A percentile compares a stretch with the other conserved stretches of the same genome.
These are phyloP conservation scores for Bolboschoenoplectus hybrid DNA, from an alignment of 202 grass and related monocot species.

Conservation along the genomic window DNA sequence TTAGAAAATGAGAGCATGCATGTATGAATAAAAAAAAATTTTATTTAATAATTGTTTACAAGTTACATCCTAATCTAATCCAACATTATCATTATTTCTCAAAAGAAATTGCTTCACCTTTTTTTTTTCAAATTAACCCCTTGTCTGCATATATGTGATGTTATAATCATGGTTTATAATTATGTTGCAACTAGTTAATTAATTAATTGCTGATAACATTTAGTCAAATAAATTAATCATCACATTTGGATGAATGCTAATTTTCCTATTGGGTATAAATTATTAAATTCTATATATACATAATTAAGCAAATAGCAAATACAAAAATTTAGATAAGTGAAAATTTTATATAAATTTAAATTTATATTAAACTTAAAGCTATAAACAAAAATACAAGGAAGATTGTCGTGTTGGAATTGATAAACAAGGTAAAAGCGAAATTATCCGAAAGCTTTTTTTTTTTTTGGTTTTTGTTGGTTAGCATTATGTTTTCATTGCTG, in stretches of 20 bases:
- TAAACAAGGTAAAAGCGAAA: neutral
- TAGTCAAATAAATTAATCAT: neutral
- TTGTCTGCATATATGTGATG: neutral
- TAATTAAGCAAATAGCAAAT: too few relatives aligned
- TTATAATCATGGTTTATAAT: neutral
- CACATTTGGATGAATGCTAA: too few relatives aligned
- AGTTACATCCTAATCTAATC: neutral
- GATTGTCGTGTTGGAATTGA: neutral
- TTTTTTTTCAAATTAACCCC: neutral
- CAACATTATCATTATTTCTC: neutral
- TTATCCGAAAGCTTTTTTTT: neutral
- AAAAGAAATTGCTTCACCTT: neutral
- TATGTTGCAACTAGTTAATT: neutral
- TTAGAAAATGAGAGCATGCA: neutral
- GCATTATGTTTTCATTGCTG: too few relatives aligned
- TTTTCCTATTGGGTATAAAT: too few relatives aligned
- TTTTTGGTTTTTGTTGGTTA: neutral
- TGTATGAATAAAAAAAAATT: neutral
- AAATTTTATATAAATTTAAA: neutral
- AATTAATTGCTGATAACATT: neutral
- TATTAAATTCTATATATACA: too few relatives aligned
- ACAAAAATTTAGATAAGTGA: neutral
- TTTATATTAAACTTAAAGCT: neutral
- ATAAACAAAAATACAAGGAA: neutral
- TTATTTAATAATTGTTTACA: neutral